phyloP scores from a whole-genome alignment of 495 filamentous ascomycete genomes.

The Trichoderma reesei region DNA sequence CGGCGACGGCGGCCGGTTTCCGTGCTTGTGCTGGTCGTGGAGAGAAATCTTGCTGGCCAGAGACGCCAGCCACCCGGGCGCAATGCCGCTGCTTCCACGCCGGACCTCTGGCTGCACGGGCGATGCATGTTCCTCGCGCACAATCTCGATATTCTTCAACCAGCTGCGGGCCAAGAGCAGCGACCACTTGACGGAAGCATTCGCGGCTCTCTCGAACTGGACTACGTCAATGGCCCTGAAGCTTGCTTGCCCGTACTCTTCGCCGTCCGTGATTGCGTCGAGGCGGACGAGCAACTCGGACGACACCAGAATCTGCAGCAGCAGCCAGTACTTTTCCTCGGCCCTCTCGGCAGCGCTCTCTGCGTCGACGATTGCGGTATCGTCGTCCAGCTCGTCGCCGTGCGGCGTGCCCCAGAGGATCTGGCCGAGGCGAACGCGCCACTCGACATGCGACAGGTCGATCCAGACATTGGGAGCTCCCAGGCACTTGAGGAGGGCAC shows the following conservation, averaged over 20 bases:
- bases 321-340: slow-evolving; percentile 59
- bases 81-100: slow-evolving; percentile 20
- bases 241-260: slow-evolving; percentile 36
- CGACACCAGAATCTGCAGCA: slow-evolving; percentile 69
- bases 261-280: slow-evolving; percentile 56
- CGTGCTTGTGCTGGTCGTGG: slow-evolving; percentile 17
- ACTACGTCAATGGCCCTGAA: slow-evolving; percentile 50
- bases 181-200: slow-evolving; percentile 68
- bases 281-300: slow-evolving; percentile 69
- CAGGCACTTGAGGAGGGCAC: slow-evolving; percentile 46
- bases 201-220: slow-evolving; percentile 54
- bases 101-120: slow-evolving; percentile 15
- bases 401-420: slow-evolving; percentile 61
- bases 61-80: slow-evolving; percentile 39
- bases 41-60: slow-evolving; percentile 43
- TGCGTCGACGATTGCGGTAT: slow-evolving; percentile 27
- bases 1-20: slow-evolving; percentile 12
- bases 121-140: slow-evolving; percentile 29
- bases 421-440: slow-evolving; percentile 72
- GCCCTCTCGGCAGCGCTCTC: slow-evolving; percentile 33
- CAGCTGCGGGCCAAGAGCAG: slow-evolving; percentile 64
- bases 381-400: slow-evolving; percentile 43
- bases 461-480: slow-evolving; percentile 54
- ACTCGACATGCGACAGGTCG: slow-evolving; percentile 70
- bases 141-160: slow-evolving; percentile 58